Conservation (phyloP, 176 grass and related monocot species). For the Guadua angustifolia region DNA sequence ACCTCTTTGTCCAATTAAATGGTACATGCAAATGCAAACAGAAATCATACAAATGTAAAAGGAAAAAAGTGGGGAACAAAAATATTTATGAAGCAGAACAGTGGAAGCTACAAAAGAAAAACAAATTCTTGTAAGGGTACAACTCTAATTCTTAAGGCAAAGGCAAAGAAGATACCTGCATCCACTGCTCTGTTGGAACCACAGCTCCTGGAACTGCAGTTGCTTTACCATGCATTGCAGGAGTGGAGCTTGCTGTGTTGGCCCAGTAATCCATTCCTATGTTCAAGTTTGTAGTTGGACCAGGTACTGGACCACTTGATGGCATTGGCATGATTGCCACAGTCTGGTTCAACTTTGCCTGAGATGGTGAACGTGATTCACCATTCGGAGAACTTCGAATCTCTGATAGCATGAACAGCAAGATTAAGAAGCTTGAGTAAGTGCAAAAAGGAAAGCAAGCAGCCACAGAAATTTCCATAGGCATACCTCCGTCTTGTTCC, state of each 20-base stretch:
- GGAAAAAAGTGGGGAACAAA: background rate
- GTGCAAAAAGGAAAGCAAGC: constrained; percentile 27
- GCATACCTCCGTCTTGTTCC: constrained; percentile 74
- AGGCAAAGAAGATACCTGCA: constrained; percentile 63
- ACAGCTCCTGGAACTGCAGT: constrained; percentile 52
- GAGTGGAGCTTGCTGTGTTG: constrained; percentile 54
- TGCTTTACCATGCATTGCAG: constrained; percentile 60
- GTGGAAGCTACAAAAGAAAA: constrained; percentile 23
- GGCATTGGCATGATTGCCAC: constrained; percentile 61
- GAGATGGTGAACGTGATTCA: constrained; percentile 49
- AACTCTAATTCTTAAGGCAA: constrained; percentile 12
- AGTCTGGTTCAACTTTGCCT: constrained; percentile 61
- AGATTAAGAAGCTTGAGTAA: constrained; percentile 39
- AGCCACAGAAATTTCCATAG: constrained; percentile 21
- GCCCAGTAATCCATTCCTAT: constrained; percentile 92
- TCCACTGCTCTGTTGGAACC: constrained; percentile 72
- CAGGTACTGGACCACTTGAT: constrained; percentile 58
- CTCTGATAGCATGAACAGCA: constrained; percentile 49
- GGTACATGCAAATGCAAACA: constrained; percentile 8
- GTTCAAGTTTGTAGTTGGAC: constrained; percentile 78
- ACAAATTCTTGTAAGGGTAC: constrained; percentile 16
- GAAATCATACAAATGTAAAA: constrained; percentile 25
- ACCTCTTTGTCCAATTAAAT: background rate
- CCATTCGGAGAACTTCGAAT: constrained; percentile 71
- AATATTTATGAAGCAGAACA: constrained; percentile 14